These are phyloP conservation scores for Aspergillus carbonarius DNA, from an alignment of 2,329 filamentous ascomycete genomes.

Conservation along the genomic window DNA sequence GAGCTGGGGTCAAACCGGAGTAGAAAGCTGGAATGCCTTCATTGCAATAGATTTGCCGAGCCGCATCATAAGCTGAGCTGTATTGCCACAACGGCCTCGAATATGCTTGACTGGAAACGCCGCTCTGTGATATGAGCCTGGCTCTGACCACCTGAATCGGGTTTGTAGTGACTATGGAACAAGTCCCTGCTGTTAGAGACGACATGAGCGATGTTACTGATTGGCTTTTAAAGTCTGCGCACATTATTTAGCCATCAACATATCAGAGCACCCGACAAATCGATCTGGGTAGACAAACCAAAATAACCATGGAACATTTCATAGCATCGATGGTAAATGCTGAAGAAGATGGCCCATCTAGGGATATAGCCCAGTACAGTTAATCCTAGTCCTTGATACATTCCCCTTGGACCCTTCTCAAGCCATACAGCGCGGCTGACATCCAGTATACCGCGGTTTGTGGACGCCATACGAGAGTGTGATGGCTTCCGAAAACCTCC, in stretches of 20 bases:
- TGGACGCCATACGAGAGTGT: no score
- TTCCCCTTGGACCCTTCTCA: no score
- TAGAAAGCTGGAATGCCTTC: neutral
- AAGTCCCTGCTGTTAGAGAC: neutral
- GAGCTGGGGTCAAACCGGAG: neutral
- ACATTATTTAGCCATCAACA: neutral
- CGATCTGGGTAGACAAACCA: neutral
- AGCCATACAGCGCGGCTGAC: no score
- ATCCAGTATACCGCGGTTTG: no score
- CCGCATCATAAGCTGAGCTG: neutral
- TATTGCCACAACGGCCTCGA: neutral
- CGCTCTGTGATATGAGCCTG: neutral
- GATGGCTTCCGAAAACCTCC: no score
- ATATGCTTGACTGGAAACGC: neutral
- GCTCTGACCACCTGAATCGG: neutral
- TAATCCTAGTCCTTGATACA: no score
- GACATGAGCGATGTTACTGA: neutral
- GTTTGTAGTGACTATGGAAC: neutral
- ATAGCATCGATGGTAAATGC: neutral
- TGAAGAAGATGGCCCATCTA: no score
- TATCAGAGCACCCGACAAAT: neutral
- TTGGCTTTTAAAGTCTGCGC: neutral
- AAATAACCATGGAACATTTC: neutral
- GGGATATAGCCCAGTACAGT: no score
- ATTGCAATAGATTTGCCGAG: neutral